Conservation (phyloP, 352 stramenopile genomes). For the Phytopythium helicoides region DNA sequence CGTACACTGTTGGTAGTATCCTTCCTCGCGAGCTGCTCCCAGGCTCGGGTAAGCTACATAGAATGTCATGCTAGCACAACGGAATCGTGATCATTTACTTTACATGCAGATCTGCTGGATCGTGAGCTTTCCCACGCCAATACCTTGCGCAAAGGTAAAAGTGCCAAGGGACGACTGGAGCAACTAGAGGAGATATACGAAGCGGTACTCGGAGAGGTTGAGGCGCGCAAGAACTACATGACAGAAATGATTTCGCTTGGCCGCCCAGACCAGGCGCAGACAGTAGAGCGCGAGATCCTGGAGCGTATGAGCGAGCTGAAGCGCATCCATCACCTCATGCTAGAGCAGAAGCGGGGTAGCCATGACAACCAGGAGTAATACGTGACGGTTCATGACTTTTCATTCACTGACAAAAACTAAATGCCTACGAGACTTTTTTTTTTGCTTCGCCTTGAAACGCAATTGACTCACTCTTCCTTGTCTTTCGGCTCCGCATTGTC, state of each 20-base stretch:
- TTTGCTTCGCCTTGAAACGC: no score
- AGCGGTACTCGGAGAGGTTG: slow-evolving; percentile 54
- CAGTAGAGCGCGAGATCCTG: slow-evolving; percentile 60
- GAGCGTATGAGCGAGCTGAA: slow-evolving; percentile 62
- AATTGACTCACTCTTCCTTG: slow-evolving; percentile 50
- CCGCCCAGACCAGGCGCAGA: slow-evolving; percentile 30
- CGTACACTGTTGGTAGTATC: slow-evolving; percentile 64
- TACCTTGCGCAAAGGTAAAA: slow-evolving; percentile 30
- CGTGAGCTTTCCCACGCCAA: slow-evolving; percentile 61
- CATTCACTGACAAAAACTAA: no score
- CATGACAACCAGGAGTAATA: slow-evolving; percentile 8
- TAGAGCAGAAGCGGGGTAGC: slow-evolving; percentile 34
- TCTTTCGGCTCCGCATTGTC: no score
- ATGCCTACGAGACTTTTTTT: no score
- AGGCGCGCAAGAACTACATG: slow-evolving; percentile 61
- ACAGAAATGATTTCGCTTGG: slow-evolving; percentile 62
- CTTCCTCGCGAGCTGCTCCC: slow-evolving; percentile 67
- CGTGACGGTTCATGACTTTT: no score
- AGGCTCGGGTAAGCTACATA: slow-evolving; percentile 57
- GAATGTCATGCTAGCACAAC: no score
- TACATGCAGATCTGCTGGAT: slow-evolving; percentile 45
- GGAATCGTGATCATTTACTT: no score
- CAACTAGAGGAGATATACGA: slow-evolving; percentile 71
- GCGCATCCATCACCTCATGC: slow-evolving; percentile 62
- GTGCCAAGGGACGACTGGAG: slow-evolving; percentile 31